These are phyloP conservation scores for Trichophaea hybrida DNA, from an alignment of 2,329 filamentous ascomycete species.

Conservation along the genomic window DNA sequence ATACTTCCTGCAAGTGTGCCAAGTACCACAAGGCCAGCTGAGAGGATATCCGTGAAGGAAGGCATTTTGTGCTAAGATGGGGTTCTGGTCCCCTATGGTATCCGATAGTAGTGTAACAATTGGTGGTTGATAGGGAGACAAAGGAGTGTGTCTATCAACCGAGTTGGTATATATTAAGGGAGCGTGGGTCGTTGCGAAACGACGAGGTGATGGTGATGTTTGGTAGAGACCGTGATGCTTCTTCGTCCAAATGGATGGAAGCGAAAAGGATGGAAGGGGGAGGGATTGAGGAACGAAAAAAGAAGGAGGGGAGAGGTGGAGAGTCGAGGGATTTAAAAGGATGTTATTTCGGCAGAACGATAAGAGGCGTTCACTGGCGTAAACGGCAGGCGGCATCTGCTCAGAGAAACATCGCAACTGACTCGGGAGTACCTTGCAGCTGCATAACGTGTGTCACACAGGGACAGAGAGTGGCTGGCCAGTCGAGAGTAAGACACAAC, in stretches of 20 bases:
- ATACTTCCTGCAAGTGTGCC: constrained; percentile 23
- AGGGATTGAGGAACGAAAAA: not conserved
- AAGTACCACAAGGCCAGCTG: constrained; percentile 15
- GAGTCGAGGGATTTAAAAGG: no score
- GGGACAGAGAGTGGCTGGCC: no score
- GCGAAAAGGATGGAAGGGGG: not conserved
- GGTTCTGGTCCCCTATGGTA: not conserved
- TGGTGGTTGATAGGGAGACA: not conserved
- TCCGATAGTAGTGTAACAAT: constrained; percentile 6
- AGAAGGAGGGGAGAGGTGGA: no score
- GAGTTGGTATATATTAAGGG: not conserved
- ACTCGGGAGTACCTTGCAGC: no score
- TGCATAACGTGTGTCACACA: no score
- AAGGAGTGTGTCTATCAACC: not conserved
- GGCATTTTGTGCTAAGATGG: not conserved
- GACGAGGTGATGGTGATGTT: not conserved
- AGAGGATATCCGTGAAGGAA: not conserved
- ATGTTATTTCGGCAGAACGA: no score
- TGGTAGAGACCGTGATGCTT: not conserved
- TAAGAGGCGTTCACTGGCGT: no score
- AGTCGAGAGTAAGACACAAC: no score
- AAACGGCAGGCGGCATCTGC: no score
- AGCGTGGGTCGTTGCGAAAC: not conserved
- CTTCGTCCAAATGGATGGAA: not conserved
- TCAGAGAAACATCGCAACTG: no score